Evolutionary conservation across 2,329 filamentous ascomycete species (phyloP), one percentile per base, ranked within the genome.

Genomic region (Madurella mycetomatis): DNA sequence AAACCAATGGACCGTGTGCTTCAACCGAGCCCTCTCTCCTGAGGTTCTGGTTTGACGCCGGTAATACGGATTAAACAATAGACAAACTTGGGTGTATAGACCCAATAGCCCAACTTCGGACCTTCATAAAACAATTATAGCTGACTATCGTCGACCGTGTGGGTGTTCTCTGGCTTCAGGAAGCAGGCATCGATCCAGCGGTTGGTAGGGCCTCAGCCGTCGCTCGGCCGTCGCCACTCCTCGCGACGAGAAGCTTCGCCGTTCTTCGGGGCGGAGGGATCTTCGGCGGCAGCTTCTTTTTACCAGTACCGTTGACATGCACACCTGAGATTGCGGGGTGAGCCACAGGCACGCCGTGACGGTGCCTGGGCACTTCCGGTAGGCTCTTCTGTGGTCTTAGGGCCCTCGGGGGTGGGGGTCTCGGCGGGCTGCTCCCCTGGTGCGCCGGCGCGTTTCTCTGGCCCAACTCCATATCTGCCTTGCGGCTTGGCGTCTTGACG

Each of bases 401-500:
- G 11, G 52, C 48, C 32, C 55, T 65, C n/a, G 59, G 52, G 2
- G 58, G 51, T 8, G 59, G 56, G 16, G 57, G 54, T 13, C 30
- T 39, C 4, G 44, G 48, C 3, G 54, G 49, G 16, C 43, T 54
- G 13, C 53, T 41, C 16, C 44, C 54, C 25, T 40, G 30, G 18
- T 43, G 34, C 2, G 61, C 55, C 11, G 62, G 61, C 11, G 60
- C 65, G 41, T 66, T 64, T 39, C 66, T 66, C 18, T 62, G 60
- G 17, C 62, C 58, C 1, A 53, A 54, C 15, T 57, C 64, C 12
- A 64, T 62, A 13, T 67, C 69, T 45, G 69, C 67, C 57, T 74
- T 83, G 45, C 86, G 79, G 66, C 88, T 90, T 5, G 89, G 90
- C 16, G 90, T 91, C 64, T 91, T 85, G 18, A 92, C 83, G 1